A percentile compares a stretch with the other conserved stretches of the same genome.
Conservation (phyloP, 2,329 filamentous ascomycete genomes). For the Penicillium sclerotigenum region DNA sequence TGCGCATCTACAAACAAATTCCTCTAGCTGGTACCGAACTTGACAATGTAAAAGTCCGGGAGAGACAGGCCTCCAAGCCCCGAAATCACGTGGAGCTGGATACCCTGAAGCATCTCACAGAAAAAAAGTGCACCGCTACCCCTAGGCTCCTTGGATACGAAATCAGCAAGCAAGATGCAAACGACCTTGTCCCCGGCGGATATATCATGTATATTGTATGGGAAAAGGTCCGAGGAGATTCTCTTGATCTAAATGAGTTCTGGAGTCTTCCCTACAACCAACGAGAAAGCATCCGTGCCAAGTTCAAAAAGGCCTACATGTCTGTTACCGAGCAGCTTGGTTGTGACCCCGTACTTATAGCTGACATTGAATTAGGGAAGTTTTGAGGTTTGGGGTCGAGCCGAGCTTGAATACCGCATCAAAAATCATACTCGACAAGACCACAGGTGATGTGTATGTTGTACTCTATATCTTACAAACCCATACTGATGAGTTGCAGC, state of each 20-base stretch:
- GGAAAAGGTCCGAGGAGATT: not conserved
- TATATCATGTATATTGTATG: not conserved
- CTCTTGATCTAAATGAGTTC: not conserved
- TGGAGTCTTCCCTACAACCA: not conserved
- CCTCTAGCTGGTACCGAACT: too few relatives aligned
- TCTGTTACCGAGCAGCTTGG: not conserved
- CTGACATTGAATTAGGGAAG: not conserved
- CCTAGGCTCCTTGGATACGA: not conserved
- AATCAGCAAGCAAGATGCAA: not conserved
- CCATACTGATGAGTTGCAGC: not conserved
- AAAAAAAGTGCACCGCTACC: not conserved
- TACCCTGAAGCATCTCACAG: not conserved
- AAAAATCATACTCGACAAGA: not conserved
- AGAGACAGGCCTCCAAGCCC: too few relatives aligned
- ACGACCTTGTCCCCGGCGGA: not conserved
- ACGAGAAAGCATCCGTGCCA: not conserved
- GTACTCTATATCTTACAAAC: not conserved
- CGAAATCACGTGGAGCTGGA: not conserved
- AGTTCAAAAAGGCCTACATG: not conserved
- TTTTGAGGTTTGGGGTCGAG: not conserved
- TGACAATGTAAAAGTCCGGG: accelerated
- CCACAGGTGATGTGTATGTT: not conserved
- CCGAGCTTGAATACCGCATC: not conserved
- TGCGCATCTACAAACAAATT: too few relatives aligned
- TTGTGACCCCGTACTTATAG: not conserved